A percentile compares a stretch with the other conserved stretches of the same genome.
Conservation (phyloP, 768 basidiomycete genomes). For the Tricholoma hemisulphureum region DNA sequence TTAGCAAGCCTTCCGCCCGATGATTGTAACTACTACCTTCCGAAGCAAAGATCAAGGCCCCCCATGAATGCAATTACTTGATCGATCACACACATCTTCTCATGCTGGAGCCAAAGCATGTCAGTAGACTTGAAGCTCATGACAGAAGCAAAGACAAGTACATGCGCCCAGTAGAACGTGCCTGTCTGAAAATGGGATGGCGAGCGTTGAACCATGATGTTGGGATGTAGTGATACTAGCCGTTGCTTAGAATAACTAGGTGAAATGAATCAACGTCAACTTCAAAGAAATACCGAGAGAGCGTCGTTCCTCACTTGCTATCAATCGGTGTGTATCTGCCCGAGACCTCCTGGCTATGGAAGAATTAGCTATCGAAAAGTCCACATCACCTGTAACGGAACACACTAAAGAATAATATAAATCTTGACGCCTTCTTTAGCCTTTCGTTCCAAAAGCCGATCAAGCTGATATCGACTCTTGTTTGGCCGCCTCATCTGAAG, state of each 20-base stretch:
- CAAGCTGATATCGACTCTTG: conserved; percentile 83
- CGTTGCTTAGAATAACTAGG: conserved; percentile 83
- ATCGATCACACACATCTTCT: conserved; percentile 97
- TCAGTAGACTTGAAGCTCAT: neutral
- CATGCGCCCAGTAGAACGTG: conserved; percentile 99
- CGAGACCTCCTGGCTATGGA: conserved; percentile 85
- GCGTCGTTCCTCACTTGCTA: conserved; percentile 64
- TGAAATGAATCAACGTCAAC: neutral
- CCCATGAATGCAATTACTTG: conserved; percentile 98
- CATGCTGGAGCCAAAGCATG: conserved; percentile 58
- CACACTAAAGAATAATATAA: conserved; percentile 91
- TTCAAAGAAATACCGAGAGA: conserved; percentile 6
- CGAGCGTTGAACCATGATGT: conserved; percentile 95
- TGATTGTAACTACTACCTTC: conserved; percentile 47
- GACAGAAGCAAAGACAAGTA: conserved; percentile 37
- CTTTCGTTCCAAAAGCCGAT: conserved; percentile 82
- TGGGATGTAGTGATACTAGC: conserved; percentile 76
- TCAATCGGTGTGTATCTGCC: conserved; percentile 92
- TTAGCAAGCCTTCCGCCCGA: neutral
- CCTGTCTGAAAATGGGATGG: conserved; percentile 97
- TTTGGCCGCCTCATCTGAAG: conserved; percentile 81
- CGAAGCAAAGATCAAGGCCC: conserved; percentile 92
- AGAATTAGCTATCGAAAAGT: conserved; percentile 6
- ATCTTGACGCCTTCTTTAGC: conserved; percentile 96
- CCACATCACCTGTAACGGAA: conserved; percentile 1